phyloP scores from a whole-genome alignment of 2,329 filamentous ascomycete species.

The Claviceps sp. region DNA sequence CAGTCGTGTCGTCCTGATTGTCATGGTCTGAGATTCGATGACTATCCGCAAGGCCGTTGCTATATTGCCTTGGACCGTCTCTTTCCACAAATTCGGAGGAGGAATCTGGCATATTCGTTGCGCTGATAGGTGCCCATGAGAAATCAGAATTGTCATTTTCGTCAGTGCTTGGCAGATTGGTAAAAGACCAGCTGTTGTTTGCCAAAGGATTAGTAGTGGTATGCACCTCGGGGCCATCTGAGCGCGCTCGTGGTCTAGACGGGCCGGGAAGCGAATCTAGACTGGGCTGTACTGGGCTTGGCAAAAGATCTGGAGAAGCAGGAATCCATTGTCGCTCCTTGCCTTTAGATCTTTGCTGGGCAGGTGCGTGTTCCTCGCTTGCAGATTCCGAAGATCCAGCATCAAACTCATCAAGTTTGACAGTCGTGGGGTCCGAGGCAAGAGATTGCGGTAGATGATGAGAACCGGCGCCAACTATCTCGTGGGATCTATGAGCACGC shows the following conservation, averaged over 20 bases:
- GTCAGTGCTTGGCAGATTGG: constrained; percentile 20
- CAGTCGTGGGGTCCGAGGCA: background rate
- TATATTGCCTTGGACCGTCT: background rate
- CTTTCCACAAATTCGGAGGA: background rate
- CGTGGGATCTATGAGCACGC: constrained; percentile 4
- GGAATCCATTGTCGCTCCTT: constrained; percentile 12
- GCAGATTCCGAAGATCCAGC: background rate
- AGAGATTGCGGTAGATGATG: background rate
- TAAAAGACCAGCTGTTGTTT: constrained; percentile 49
- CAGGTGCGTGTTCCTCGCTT: background rate
- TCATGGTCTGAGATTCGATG: constrained; percentile 1
- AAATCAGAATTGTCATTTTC: constrained; percentile 6
- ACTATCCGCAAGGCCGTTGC: background rate
- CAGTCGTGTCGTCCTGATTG: background rate
- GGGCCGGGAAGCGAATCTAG: constrained; percentile 9
- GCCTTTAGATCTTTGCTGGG: constrained; percentile 11
- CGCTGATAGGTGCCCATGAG: background rate
- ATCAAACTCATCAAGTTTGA: background rate
- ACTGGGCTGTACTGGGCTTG: constrained; percentile 5
- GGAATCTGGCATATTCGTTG: background rate
- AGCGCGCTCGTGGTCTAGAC: constrained; percentile 37
- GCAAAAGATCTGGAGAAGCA: constrained; percentile 3
- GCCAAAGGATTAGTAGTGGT: constrained; percentile 37
- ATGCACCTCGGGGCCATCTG: constrained; percentile 38
- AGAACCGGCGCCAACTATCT: background rate